phyloP scores from a whole-genome alignment of 805 yeast species.

The Metschnikowia santaceciliae region DNA sequence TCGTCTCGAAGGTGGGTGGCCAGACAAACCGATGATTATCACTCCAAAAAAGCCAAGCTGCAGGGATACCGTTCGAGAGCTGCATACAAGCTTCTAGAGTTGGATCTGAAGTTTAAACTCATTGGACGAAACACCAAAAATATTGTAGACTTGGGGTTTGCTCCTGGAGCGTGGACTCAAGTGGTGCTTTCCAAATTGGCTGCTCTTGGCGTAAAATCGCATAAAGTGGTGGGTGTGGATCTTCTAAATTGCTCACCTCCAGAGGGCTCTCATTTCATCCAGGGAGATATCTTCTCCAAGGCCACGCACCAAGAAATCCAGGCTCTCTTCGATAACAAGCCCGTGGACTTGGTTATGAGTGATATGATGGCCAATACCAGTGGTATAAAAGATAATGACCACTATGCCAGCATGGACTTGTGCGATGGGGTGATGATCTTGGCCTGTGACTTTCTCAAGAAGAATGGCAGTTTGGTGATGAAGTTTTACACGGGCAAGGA shows the following conservation, averaged over 20 bases:
- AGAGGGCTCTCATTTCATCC: slow-evolving; percentile 33
- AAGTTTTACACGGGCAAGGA: slow-evolving; percentile 84
- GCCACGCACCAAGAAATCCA: slow-evolving; percentile 55
- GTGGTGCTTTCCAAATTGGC: slow-evolving; percentile 21
- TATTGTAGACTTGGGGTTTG: slow-evolving; percentile 69
- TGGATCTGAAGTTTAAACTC: slow-evolving; percentile 60
- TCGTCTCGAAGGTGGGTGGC: slow-evolving; percentile 56
- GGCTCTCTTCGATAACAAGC: slow-evolving; percentile 41
- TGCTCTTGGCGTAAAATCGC: slow-evolving; percentile 1
- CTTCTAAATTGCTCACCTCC: slow-evolving; percentile 35
- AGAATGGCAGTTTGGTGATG: slow-evolving; percentile 73
- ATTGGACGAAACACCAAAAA: slow-evolving; percentile 49
- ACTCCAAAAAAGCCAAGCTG: slow-evolving; percentile 60
- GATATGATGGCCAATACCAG: slow-evolving; percentile 92
- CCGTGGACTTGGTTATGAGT: slow-evolving; percentile 50
- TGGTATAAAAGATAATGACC: slow-evolving; percentile 80
- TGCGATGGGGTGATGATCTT: slow-evolving; percentile 88
- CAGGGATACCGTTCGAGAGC: slow-evolving; percentile 76
- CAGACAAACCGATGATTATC: slow-evolving; percentile 64
- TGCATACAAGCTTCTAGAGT: slow-evolving; percentile 79
- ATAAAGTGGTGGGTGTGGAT: slow-evolving; percentile 27
- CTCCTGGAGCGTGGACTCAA: slow-evolving; percentile 34
- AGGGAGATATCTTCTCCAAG: slow-evolving; percentile 37
- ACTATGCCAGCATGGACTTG: slow-evolving; percentile 78
- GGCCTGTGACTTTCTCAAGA: slow-evolving; percentile 64